Evolutionary conservation across 2,329 filamentous ascomycete species (phyloP), one percentile per base, ranked within the genome.

Genomic region (Colletotrichum phormii): DNA sequence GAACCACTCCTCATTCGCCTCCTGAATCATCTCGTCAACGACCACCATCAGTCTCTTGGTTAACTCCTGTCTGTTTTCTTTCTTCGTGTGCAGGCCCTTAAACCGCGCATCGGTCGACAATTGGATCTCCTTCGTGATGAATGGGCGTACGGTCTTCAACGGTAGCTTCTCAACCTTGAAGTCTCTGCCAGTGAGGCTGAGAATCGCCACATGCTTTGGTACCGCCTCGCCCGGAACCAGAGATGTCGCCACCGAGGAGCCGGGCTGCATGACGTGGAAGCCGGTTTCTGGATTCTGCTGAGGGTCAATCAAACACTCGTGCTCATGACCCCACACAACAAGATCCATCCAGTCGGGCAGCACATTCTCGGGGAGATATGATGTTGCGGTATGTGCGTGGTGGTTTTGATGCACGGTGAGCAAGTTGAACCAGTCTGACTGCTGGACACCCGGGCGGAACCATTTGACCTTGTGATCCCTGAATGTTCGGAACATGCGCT

Each of bases 381-480:
- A 93, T 0, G 96, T 98, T 22, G 95, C 91, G 0, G 94, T 97
- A 79, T 98, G 93, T 0, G 95, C 94, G 78, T 97, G 91, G 79
- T 98, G 97, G 77, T 99, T 99, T 79, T 99, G 97, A 80, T 99
- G 97, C 3, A 99, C 94, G 49, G 94, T 93, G 84, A 99, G 92
- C 71, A 99, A 82, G 79, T 98, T 98, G 87, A 98, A 99, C 94
- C 96, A 99, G 77, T 98, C 95, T 22, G 90, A 86, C 79, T 93
- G 93, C 76, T 98, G 94, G 18, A 92, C 89, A 22, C 89, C 90
- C 0, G 96, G 96, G 26, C 93, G 92, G 79, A 94, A 98, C 88
- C 98, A 99, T 78, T 94, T 97, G 80, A 99, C 97, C 73, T 96
- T 95, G 76, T 94, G 92, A 80, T 98, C 96, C 69, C 95, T 88